Evolutionary conservation across 179 eudicot species (phyloP).

Genomic region (Pouteria campechiana): DNA sequence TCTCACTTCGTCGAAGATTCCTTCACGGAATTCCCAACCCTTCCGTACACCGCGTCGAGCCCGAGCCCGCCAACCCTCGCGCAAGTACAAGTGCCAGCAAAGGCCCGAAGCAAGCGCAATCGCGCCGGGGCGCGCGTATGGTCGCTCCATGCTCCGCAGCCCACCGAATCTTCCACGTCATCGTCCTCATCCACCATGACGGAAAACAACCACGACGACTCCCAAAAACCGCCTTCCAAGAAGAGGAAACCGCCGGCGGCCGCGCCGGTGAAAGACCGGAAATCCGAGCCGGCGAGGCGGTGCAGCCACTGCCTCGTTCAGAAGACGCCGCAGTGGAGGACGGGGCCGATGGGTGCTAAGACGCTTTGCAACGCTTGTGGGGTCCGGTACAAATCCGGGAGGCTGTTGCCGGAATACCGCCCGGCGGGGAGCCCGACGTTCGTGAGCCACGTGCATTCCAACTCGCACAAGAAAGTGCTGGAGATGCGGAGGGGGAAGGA

Average conservation of each 20-base stretch:
- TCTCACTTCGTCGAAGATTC: conserved; percentile 59
- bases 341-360: conserved; percentile 34
- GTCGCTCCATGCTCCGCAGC: conserved; percentile 15
- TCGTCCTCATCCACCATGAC: conserved; percentile 4
- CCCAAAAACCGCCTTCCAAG: conserved; percentile 5
- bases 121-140: conserved; percentile 34
- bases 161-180: conserved; percentile 3
- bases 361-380: conserved; percentile 44
- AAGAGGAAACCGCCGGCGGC: neutral
- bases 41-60: neutral
- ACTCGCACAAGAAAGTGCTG: conserved; percentile 37
- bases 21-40: conserved; percentile 23
- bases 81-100: conserved; percentile 17
- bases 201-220: too few species aligned
- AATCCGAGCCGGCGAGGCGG: conserved; percentile 12
- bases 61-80: neutral
- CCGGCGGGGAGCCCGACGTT: conserved; percentile 51
- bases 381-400: conserved; percentile 36
- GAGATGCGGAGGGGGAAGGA: conserved; percentile 40
- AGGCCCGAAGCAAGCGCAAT: conserved; percentile 40
- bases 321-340: conserved; percentile 44
- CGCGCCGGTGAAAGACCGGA: neutral
- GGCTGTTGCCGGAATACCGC: conserved; percentile 34
- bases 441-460: conserved; percentile 29
- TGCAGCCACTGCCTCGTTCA: conserved; percentile 39